Evolutionary conservation across 768 basidiomycete genomes (phyloP), one percentile per base, ranked within the genome.

Genomic region (Suillus variegatus): DNA sequence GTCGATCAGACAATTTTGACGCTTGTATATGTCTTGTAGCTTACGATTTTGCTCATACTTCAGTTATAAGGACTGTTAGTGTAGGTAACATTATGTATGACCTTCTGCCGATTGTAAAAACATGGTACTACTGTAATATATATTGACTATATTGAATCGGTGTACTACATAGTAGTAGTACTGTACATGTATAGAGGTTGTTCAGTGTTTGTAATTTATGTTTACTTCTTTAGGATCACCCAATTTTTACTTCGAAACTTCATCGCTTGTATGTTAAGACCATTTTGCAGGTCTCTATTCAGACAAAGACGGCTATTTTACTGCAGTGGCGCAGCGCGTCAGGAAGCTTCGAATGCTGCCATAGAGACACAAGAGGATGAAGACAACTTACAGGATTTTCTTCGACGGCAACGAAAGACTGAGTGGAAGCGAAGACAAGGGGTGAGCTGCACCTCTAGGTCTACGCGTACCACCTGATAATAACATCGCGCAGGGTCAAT

Each of bases 361-460:
- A 13, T 16, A 25, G 32, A 32, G 20, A n/a, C 51, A 2, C 64
- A 61, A 36, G 28, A 60, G 1, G 38, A 46, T 54, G 64, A 47
- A 1, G 46, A 52, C 13, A 32, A 43, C 28, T 40, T 46, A 9
- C 43, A 49, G 35, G 56, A 57, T 25, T 38, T 25, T 6, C 55
- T 43, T 22, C 76, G 80, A 38, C 78, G 86, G 32, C 82, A 82
- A 67, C 80, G 86, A 54, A 86, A 84, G 72, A 86, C 90, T 6
- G 91, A 92, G 69, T 91, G 91, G 84, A 93, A 92, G 74, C 83
- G 91, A 64, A 82, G 85, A 67, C 91, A 92, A 75, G 81, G 82
- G 56, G 91, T 92, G 61, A 69, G 89, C 18, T 13, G 0, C 68
- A 41, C 3, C 46, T 54, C 6, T 18, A n/a, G 44, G 1, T 22